Percentiles rank a stretch among this genome's conserved stretches.
These are phyloP conservation scores for Pleurotus platypus DNA, from an alignment of 768 basidiomycete genomes.

Conservation along the genomic window DNA sequence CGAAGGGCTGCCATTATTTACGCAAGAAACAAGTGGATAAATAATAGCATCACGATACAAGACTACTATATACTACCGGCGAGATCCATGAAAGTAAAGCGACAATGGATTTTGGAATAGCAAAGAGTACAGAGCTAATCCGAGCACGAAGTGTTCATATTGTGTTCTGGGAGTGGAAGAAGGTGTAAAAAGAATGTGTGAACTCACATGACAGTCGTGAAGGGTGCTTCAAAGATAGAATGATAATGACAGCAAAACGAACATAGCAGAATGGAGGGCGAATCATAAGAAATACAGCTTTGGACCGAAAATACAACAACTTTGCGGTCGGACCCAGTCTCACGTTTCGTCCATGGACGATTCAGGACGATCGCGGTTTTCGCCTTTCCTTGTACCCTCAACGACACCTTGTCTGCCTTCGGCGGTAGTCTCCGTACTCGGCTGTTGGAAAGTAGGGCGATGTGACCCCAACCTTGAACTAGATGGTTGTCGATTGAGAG, in stretches of 20 bases:
- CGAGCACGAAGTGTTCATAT: neutral
- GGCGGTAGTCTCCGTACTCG: constrained; percentile 8
- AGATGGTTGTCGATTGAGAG: constrained; percentile 21
- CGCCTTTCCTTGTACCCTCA: constrained; percentile 10
- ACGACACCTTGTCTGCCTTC: neutral
- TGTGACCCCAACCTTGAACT: constrained; percentile 7
- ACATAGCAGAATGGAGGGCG: neutral
- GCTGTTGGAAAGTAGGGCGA: constrained; percentile 4
- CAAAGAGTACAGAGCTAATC: neutral
- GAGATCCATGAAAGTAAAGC: neutral
- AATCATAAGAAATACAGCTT: constrained; percentile 3
- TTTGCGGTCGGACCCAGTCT: constrained; percentile 9
- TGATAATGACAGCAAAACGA: constrained; percentile 6
- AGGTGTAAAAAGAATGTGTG: neutral
- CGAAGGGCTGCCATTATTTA: neutral
- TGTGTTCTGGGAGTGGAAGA: neutral
- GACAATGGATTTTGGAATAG: neutral
- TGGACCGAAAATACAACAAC: neutral
- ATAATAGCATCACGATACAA: neutral
- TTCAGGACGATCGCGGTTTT: constrained; percentile 18
- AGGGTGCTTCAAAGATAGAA: constrained; percentile 1
- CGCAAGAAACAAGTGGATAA: neutral
- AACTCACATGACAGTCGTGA: constrained; percentile 5
- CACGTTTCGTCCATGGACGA: constrained; percentile 12
- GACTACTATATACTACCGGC: neutral